Conservation (phyloP, 768 basidiomycete genomes). For the Tricholoma hemisulphureum region DNA sequence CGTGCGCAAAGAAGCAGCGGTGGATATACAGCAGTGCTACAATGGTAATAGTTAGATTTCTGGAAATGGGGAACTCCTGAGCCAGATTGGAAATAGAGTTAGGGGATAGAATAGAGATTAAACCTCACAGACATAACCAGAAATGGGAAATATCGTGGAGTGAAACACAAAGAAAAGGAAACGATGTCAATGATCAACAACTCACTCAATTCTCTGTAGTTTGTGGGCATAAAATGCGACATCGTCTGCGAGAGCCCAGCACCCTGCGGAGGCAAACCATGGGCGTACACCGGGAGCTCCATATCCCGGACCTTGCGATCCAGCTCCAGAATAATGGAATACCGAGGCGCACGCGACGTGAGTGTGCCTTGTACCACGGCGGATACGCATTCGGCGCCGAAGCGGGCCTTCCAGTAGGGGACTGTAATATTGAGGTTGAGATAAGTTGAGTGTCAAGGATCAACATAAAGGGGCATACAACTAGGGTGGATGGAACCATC, state of each 20-base stretch:
- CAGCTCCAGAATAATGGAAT: slow-evolving; percentile 60
- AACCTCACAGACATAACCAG: background rate
- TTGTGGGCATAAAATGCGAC: slow-evolving; percentile 73
- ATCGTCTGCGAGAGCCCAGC: slow-evolving; percentile 59
- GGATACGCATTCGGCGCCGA: slow-evolving; percentile 64
- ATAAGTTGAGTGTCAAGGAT: background rate
- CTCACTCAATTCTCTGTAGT: slow-evolving; percentile 70
- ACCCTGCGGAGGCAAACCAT: slow-evolving; percentile 47
- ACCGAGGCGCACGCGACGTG: slow-evolving; percentile 62
- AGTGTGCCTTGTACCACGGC: slow-evolving; percentile 68
- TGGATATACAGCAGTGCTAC: slow-evolving; percentile 72
- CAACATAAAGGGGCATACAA: slow-evolving; percentile 51
- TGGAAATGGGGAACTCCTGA: background rate
- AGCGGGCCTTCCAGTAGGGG: slow-evolving; percentile 68
- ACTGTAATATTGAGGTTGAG: slow-evolving; percentile 34
- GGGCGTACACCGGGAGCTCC: slow-evolving; percentile 62
- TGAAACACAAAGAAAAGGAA: background rate
- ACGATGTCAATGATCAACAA: too few species aligned
- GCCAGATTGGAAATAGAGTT: background rate
- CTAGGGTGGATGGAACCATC: slow-evolving; percentile 58
- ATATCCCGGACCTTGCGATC: slow-evolving; percentile 69
- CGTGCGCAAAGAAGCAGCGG: slow-evolving; percentile 75
- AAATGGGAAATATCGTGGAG: background rate
- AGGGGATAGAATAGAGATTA: background rate
- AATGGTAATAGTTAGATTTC: background rate